Percentiles rank a stretch among this genome's conserved stretches.
These are phyloP conservation scores for Apiospora rasikravindrae DNA, from an alignment of 2,329 filamentous ascomycete species.

Conservation along the genomic window DNA sequence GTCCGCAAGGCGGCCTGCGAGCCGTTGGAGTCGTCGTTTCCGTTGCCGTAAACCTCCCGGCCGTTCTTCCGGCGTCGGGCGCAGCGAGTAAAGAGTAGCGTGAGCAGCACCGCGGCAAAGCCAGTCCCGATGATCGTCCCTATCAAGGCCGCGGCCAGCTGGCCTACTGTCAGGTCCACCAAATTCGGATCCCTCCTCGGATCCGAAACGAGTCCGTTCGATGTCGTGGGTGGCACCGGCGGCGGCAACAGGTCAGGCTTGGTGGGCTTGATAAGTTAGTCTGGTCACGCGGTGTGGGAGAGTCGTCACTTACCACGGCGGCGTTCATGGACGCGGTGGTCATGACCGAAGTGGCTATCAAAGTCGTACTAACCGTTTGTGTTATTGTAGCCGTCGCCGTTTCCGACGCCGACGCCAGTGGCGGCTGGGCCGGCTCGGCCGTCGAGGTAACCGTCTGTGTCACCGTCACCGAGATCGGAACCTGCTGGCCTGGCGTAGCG, in stretches of 20 bases:
- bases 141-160: conserved; percentile 20
- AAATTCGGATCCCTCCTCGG: not conserved
- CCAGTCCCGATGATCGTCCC: conserved; percentile 23
- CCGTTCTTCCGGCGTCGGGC: not conserved
- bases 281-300: not conserved
- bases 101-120: conserved; percentile 16
- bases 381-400: not conserved
- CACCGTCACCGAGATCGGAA: not conserved
- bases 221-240: not conserved
- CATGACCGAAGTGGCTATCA: not conserved
- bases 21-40: not conserved
- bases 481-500: conserved; percentile 5
- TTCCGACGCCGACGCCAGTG: not conserved
- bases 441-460: not conserved
- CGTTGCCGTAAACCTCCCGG: not conserved
- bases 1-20: not conserved
- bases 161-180: conserved; percentile 18
- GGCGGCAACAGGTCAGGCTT: not conserved
- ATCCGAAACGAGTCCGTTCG: not conserved
- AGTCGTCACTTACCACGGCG: not conserved
- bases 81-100: not conserved
- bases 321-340: not conserved
- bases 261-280: conserved; percentile 8
- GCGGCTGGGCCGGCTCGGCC: not conserved
- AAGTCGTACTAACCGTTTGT: not conserved